Evolutionary conservation across 2,329 filamentous ascomycete species (phyloP), one percentile per base, ranked within the genome.

Genomic region (Dactylonectria estremocensis): DNA sequence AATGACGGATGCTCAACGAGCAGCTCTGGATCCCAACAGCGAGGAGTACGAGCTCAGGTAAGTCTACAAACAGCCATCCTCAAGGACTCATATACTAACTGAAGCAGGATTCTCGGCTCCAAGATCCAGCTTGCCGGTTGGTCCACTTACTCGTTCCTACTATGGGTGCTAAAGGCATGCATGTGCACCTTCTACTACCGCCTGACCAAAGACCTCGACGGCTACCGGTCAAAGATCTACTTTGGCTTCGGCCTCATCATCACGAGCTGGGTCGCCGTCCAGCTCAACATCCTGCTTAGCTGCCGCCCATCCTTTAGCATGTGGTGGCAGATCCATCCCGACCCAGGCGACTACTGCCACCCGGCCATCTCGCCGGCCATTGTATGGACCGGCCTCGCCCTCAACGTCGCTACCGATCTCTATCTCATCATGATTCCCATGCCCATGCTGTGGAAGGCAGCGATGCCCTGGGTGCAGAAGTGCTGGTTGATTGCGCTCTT

Each of bases 291-390:
- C 40, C 81, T 89, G 14, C 78, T 87, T 3, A 83, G 83, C 8
- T 91, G 89, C 69, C 81, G 81, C 24, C 88, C 88, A n/a, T 61
- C 33, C 0, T 83, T 90, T 60, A 69, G 79, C 28, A 83, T 83
- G 45, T 87, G 88, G 72, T 91, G 88, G 88, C 87, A 90, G 75
- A 89, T 91, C 55, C 79, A 84, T 59, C 89, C 89, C 0, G 77
- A 90, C 33, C 88, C 88, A 0, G 87, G 88, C 11, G 83, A 61
- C 53, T 69, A 84, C 52, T 87, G 86, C 66, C 84, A 87, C 49
- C 82, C 84, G 8, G 86, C 85, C 9, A 83, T 88, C 11, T 86
- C 87, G 0, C 81, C 81, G 16, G 83, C 84, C 55, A 81, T 88
- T 54, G 80, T 88, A 43, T 88, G 85, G 76, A 82, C 86, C n/a